Evolutionary conservation across 768 basidiomycete species (phyloP).

Genomic region (Polyporus arcularius): DNA sequence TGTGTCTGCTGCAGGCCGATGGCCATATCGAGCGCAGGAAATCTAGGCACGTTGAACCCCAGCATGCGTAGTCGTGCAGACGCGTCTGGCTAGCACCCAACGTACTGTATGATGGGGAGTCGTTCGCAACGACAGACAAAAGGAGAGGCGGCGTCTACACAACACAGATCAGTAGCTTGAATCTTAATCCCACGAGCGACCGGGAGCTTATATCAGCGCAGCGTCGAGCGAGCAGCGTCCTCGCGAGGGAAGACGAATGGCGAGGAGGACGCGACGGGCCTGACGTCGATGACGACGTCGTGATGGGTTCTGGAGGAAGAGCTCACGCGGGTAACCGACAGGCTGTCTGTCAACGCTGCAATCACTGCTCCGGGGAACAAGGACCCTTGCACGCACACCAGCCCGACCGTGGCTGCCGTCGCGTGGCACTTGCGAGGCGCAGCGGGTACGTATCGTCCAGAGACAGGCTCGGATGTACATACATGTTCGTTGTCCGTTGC

Average conservation of each 20-base stretch:
- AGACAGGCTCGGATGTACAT: not conserved
- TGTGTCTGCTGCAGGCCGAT: not conserved
- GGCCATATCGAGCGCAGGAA: not conserved
- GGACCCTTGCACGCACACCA: not conserved
- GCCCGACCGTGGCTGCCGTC: not conserved
- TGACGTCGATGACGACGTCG: slow-evolving; percentile 15
- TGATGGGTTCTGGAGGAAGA: not conserved
- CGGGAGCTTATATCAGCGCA: slow-evolving; percentile 3
- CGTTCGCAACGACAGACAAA: not conserved
- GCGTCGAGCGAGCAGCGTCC: not conserved
- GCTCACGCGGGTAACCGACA: not conserved
- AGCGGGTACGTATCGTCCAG: not conserved
- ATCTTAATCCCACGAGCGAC: not conserved
- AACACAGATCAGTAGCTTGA: not conserved
- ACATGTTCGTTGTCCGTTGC: too few species aligned
- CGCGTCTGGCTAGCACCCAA: not conserved
- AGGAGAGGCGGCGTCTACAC: not conserved
- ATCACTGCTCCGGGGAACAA: slow-evolving; percentile 11
- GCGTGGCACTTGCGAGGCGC: not conserved
- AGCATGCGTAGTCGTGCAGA: not conserved
- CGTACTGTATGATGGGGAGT: not conserved
- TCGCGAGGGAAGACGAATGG: not conserved
- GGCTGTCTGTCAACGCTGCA: slow-evolving; percentile 6
- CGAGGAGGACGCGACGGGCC: not conserved
- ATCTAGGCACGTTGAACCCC: not conserved